Percentiles rank a stretch among this genome's conserved stretches.
phyloP scores from a whole-genome alignment of 2,329 filamentous ascomycete genomes.

The Rutstroemia sp. region DNA sequence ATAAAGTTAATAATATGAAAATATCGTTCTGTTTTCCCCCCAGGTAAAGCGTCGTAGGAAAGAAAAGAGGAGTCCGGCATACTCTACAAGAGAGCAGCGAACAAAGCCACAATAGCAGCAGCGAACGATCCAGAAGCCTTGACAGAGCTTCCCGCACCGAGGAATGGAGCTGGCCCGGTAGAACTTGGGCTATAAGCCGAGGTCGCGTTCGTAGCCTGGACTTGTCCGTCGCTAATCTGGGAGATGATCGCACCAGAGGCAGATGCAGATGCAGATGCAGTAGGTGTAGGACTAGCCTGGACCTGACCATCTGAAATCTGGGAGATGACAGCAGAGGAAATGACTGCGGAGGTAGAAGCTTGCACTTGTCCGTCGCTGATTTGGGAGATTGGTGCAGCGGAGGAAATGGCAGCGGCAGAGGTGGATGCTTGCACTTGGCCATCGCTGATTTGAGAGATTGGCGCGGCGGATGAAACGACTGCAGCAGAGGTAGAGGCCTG shows the following conservation, averaged over 20 bases:
- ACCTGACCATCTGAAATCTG: slow-evolving; percentile 8
- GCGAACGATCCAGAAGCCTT: slow-evolving; percentile 23
- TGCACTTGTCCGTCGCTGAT: slow-evolving; percentile 20
- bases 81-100: slow-evolving; percentile 13
- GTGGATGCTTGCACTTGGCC: not conserved
- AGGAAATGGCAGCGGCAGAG: not conserved
- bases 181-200: slow-evolving; percentile 1
- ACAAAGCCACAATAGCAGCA: slow-evolving; percentile 1
- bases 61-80: no score
- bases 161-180: slow-evolving; percentile 26
- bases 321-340: not conserved
- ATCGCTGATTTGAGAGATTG: slow-evolving; percentile 1
- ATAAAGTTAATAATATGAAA: no score
- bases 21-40: no score
- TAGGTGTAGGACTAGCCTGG: slow-evolving; percentile 21
- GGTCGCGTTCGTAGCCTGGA: slow-evolving; percentile 17
- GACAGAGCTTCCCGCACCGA: slow-evolving; percentile 30
- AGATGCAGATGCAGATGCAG: slow-evolving; percentile 7
- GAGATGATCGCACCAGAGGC: slow-evolving; percentile 11
- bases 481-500: not conserved
- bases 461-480: no score
- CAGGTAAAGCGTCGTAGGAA: no score
- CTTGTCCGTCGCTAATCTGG: slow-evolving; percentile 29
- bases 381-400: not conserved
- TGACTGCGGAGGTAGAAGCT: not conserved